A percentile compares a stretch with the other conserved stretches of the same genome.
These are phyloP conservation scores for Pestalotiopsis sp. DNA, from an alignment of 2,329 filamentous ascomycete genomes.

Conservation along the genomic window DNA sequence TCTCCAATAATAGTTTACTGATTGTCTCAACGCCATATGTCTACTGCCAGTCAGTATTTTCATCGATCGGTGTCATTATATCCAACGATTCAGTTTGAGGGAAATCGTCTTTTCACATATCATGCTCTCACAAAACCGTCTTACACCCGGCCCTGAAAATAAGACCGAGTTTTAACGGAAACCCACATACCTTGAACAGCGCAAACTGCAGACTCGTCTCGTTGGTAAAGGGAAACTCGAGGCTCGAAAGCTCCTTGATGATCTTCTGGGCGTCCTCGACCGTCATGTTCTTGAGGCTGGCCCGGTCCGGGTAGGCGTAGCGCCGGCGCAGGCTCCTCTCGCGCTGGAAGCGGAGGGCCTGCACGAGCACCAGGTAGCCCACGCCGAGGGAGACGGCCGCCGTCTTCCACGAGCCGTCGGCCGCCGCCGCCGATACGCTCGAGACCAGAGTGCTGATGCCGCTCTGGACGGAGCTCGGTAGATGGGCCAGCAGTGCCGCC, in stretches of 20 bases:
- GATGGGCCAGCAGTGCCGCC: neutral
- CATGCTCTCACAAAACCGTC: too few species aligned
- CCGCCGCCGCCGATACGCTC: conserved; percentile 10
- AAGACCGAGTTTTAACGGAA: too few species aligned
- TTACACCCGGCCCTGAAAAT: too few species aligned
- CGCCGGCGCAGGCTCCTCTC: conserved; percentile 25
- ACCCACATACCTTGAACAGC: conserved; percentile 31
- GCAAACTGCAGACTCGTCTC: conserved; percentile 30
- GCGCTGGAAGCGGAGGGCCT: conserved; percentile 28
- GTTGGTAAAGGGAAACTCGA: conserved; percentile 30
- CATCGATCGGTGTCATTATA: neutral
- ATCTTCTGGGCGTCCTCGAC: conserved; percentile 32
- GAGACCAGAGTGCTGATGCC: conserved; percentile 9
- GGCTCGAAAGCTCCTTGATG: conserved; percentile 23
- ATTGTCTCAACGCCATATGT: conserved; percentile 35
- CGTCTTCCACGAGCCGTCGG: conserved; percentile 18
- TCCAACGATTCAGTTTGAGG: too few species aligned
- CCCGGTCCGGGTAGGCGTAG: conserved; percentile 25
- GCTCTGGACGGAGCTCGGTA: neutral
- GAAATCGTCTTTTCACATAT: too few species aligned
- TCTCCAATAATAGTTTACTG: conserved; percentile 30
- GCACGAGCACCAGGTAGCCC: conserved; percentile 28
- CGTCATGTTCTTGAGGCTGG: conserved; percentile 32
- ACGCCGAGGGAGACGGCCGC: conserved; percentile 21
- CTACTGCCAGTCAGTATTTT: conserved; percentile 17